These are phyloP conservation scores for Eucalyptus fibrosa DNA, from an alignment of 345 rosid species.

Conservation along the genomic window DNA sequence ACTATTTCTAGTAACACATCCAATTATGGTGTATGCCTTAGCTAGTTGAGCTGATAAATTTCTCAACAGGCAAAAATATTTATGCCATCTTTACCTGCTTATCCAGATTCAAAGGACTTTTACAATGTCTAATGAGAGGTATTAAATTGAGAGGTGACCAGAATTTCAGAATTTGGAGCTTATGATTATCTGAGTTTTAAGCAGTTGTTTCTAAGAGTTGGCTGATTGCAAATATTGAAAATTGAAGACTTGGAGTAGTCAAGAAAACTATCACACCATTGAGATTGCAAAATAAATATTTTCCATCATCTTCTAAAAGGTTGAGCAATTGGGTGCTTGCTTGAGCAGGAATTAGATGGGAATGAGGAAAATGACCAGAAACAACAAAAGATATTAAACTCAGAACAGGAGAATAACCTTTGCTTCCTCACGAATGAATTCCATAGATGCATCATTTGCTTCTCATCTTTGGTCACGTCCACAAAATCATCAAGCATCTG, in stretches of 20 bases:
- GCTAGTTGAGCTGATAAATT: neutral
- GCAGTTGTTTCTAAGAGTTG: neutral
- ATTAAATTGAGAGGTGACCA: neutral
- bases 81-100: neutral
- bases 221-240: neutral
- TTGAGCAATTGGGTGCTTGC: neutral
- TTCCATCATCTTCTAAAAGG: neutral
- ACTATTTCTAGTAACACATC: neutral
- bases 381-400: neutral
- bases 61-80: neutral
- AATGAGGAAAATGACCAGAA: neutral
- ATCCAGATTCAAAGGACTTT: neutral
- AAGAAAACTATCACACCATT: neutral
- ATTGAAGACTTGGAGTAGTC: neutral
- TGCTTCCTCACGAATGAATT: constrained; percentile 96
- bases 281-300: neutral
- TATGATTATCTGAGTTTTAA: neutral
- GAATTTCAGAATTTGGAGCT: neutral
- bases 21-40: neutral
- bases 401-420: constrained; percentile 29
- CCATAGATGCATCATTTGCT: constrained; percentile 98
- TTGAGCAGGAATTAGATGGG: neutral
- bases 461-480: constrained; percentile 95
- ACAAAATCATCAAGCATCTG: constrained; percentile 99
- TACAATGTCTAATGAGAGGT: neutral